Base-by-base conservation (phyloP, 495 filamentous ascomycete genomes). In the Talaromyces borbonicus region DNA sequence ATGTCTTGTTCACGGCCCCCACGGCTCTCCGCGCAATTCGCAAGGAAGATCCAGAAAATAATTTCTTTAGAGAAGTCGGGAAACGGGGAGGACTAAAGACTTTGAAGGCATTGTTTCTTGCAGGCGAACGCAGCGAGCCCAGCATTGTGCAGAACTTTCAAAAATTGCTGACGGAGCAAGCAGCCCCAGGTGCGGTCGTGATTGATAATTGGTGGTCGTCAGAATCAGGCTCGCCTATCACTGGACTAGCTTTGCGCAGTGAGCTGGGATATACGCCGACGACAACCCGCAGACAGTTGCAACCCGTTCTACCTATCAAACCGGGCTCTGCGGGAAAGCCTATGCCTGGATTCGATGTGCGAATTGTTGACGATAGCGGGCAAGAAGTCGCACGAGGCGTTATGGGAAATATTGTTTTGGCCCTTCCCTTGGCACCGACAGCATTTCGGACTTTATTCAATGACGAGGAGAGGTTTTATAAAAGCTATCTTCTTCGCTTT, bases 161-260 rank as follows among this genome's bases (percentile, higher is more conserved):
- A 53, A 67, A 78, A 5, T 71, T 93, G 1, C 66, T 95, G 2
- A 53, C 65, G 8, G 67, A 73, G 43, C 79, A 87, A 51, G 81
- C 75, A 29, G 77, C 79, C 0, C 65, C 63, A 1, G 73, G 74
- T 23, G 79, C 87, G 0, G 66, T 75, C 22, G 85, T 95, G 12
- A 72, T 95, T 41, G 90, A 96, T 59, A 94, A 95, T 57, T 96
- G 90, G 90, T 96, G 90, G 90, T 90, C 85, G 3, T 90, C 86
- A 1, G 90, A 95, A 61, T 87, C 84, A 1, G 90, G 90, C 6
- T 87, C 83, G 4, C 90, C 90, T 5, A 95, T 96, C 49, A 81
- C 89, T 0, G 89, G 86, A 1, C 67, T 94, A 20, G 80, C 85
- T 5, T 66, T 94, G 26, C 41, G 56, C 9, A 53, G 61, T 41